phyloP scores from a whole-genome alignment of 768 basidiomycete species.

The Hypholoma sublateritium region DNA sequence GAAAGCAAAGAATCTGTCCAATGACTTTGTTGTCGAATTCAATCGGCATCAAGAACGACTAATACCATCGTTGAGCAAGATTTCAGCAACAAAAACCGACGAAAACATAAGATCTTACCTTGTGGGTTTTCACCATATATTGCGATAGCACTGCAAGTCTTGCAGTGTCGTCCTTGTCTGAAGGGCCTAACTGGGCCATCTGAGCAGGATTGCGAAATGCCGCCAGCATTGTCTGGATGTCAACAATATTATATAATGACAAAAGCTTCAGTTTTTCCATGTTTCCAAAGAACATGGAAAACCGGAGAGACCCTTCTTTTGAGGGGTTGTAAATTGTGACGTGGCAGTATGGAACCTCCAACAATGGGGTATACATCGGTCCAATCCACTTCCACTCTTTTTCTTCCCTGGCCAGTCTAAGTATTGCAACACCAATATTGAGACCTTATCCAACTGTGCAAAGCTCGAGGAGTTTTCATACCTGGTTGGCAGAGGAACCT shows the following conservation, averaged over 20 bases:
- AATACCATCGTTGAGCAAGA: conserved; percentile 6
- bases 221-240: conserved; percentile 45
- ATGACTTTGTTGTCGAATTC: conserved; percentile 45
- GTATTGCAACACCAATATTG: not conserved
- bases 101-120: conserved; percentile 36
- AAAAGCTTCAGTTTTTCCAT: conserved; percentile 42
- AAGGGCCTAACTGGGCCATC: conserved; percentile 47
- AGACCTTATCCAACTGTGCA: not conserved
- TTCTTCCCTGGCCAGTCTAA: conserved; percentile 12
- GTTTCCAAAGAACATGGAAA: conserved; percentile 46
- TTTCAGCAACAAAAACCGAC: too few species aligned
- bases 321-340: conserved; percentile 46
- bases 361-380: conserved; percentile 42
- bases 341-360: conserved; percentile 43
- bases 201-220: conserved; percentile 54
- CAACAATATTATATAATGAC: conserved; percentile 47
- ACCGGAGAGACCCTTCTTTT: conserved; percentile 38
- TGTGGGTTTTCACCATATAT: conserved; percentile 46
- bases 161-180: conserved; percentile 36
- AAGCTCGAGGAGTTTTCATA: conserved; percentile 20
- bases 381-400: conserved; percentile 72
- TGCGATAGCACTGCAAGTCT: conserved; percentile 38
- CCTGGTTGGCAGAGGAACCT: conserved; percentile 21
- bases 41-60: conserved; percentile 53
- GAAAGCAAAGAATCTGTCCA: conserved; percentile 58